phyloP scores from a whole-genome alignment of 1,139 yeast species.

The Debaryomyces nepalensis region DNA sequence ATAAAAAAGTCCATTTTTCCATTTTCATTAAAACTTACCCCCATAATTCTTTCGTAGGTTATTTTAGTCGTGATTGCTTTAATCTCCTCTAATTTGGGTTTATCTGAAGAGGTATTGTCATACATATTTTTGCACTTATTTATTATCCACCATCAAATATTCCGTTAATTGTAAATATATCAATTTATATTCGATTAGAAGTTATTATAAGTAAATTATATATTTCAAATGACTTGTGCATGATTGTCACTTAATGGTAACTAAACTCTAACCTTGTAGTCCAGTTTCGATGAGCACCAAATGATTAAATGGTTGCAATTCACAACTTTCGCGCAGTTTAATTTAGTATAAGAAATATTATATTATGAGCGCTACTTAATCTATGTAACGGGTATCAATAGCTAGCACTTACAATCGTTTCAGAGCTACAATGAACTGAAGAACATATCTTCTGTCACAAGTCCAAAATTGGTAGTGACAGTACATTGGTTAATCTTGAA shows the following conservation, averaged over 20 bases:
- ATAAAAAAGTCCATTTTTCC: neutral
- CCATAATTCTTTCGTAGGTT: neutral
- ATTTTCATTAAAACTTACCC: neutral
- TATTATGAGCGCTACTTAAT: conserved; percentile 2
- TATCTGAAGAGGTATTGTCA: too few species aligned
- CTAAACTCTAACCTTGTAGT: neutral
- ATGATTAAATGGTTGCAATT: conserved; percentile 10
- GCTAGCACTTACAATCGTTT: neutral
- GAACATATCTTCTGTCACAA: conserved; percentile 18
- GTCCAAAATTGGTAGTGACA: conserved; percentile 15
- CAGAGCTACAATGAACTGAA: conserved; percentile 7
- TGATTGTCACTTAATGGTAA: neutral
- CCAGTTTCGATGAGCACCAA: conserved; percentile 7
- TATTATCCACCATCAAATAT: too few species aligned
- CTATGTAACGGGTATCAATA: neutral
- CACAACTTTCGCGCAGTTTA: conserved; percentile 10
- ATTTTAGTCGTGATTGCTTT: conserved; percentile 1
- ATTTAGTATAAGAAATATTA: neutral
- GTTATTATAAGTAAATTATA: neutral
- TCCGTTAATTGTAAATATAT: neutral
- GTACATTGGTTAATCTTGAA: conserved; percentile 15
- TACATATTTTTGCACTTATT: too few species aligned
- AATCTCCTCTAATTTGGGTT: neutral
- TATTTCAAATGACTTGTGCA: neutral
- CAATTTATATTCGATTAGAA: neutral